Evolutionary conservation across 177 flowering plant species (phyloP).

Genomic region (Tripterygium wilfordii): DNA sequence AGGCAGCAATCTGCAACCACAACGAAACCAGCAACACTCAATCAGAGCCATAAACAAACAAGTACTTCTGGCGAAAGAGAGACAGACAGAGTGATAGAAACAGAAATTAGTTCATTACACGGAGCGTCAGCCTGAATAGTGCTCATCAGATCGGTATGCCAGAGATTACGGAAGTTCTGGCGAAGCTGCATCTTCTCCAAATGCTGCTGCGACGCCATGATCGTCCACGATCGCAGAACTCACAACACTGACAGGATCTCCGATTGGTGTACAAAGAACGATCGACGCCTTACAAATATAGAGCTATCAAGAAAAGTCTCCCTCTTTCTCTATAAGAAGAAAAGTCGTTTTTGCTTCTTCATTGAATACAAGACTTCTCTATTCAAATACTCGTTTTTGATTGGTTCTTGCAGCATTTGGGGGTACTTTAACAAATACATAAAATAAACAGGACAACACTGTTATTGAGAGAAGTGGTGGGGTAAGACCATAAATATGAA

Average conservation of each 20-base stretch:
- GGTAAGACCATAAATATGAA: too few species aligned
- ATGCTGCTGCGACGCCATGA: conserved; percentile 52
- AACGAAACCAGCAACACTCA: conserved; percentile 1
- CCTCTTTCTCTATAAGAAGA: too few species aligned
- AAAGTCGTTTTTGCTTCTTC: too few species aligned
- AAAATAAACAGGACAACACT: too few species aligned
- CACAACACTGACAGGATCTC: neutral
- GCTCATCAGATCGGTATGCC: conserved; percentile 82
- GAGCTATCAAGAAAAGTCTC: too few species aligned
- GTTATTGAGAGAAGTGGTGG: too few species aligned
- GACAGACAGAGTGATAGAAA: conserved; percentile 4
- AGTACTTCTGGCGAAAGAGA: neutral
- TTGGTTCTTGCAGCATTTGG: too few species aligned
- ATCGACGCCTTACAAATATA: too few species aligned
- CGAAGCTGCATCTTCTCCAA: conserved; percentile 71
- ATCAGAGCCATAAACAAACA: conserved; percentile 3
- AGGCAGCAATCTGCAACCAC: conserved; percentile 78
- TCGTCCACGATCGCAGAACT: neutral
- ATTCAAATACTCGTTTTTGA: too few species aligned
- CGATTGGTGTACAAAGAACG: too few species aligned
- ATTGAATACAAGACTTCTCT: too few species aligned
- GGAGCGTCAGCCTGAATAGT: conserved; percentile 77
- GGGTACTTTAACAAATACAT: too few species aligned
- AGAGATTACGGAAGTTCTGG: conserved; percentile 67
- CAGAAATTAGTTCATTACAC: conserved; percentile 33